A percentile compares a stretch with the other conserved stretches of the same genome.
These are phyloP conservation scores for Clavispora phyllophila DNA, from an alignment of 805 yeast species.

Conservation along the genomic window DNA sequence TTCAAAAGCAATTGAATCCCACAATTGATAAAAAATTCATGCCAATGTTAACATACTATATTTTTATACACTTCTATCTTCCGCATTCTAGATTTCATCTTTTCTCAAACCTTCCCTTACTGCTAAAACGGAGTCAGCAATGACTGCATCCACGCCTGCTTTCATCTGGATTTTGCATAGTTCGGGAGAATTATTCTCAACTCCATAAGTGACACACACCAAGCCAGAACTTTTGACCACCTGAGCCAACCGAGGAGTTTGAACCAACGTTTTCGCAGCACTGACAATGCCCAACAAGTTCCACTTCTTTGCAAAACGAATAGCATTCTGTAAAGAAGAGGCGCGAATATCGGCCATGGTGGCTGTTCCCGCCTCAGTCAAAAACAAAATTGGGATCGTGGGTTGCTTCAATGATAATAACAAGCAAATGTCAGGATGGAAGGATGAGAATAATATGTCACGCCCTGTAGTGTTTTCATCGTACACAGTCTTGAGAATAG, in stretches of 20 bases:
- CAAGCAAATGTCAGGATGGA: conserved; percentile 90
- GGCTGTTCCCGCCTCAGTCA: conserved; percentile 84
- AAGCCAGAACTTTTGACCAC: conserved; percentile 90
- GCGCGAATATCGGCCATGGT: conserved; percentile 90
- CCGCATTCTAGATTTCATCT: conserved; percentile 8
- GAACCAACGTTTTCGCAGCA: conserved; percentile 81
- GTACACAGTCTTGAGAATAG: conserved; percentile 73
- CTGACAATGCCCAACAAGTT: conserved; percentile 86
- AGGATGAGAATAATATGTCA: conserved; percentile 85
- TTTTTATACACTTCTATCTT: too few relatives aligned
- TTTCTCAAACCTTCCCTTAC: conserved; percentile 73
- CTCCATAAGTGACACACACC: conserved; percentile 91
- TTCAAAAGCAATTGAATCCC: too few relatives aligned
- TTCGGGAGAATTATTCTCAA: conserved; percentile 76
- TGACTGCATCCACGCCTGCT: conserved; percentile 98
- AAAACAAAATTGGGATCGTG: conserved; percentile 80
- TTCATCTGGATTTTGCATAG: conserved; percentile 80
- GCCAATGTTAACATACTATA: too few relatives aligned
- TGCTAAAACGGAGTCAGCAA: conserved; percentile 90
- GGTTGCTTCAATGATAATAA: conserved; percentile 89
- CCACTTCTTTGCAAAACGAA: conserved; percentile 88
- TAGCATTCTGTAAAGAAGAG: conserved; percentile 81
- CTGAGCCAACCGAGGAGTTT: conserved; percentile 82
- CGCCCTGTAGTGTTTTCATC: conserved; percentile 70
- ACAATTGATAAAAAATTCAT: too few relatives aligned